Evolutionary conservation across 2,329 filamentous ascomycete genomes (phyloP), one percentile per base, ranked within the genome.

Genomic region (Colletotrichum shisoi): DNA sequence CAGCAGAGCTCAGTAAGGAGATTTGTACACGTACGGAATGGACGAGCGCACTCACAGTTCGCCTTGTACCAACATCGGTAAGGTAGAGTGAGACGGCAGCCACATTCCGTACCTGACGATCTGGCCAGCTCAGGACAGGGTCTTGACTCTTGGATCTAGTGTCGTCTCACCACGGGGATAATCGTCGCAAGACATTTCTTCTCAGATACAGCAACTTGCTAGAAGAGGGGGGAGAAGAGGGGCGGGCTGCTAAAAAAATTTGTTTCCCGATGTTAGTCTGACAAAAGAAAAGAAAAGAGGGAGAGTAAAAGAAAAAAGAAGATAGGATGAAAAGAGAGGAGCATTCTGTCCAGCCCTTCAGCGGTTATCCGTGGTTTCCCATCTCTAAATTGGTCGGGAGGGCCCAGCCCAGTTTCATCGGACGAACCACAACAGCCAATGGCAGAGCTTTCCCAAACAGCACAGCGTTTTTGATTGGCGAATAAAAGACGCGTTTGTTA

Each of bases 31-130:
- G 39, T 45, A 39, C 49, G 65, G 42, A 68, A 40, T 46, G 49
- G 24, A 60, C 42, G 49, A 64, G 54, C 42, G 45, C 54, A 64
- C 60, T 68, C 65, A 49, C 19, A 27, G 37, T 24, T 24, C 31
- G 27, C 24, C 61, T 68, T 65, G 56, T 65, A 68, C 60, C 61
- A 34, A 9, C 31, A 68, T 68, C 48, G 39, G 46, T 3, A n/a
- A 31, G 63, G 44, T 31, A 54, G 54, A 56, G 56, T 60, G 51
- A 65, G 62, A 58, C 61, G 65, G 42, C 48, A 44, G 62, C 21
- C 53, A 59, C 65, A 65, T 68, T 68, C 65, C 65, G 65, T 68
- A 65, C 65, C 65, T 68, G 65, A 65, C 65, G 65, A 68, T 68
- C 65, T 56, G 54, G 61, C 61, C 65, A 68, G 61, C 65, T 31